Percentiles rank a stretch among this genome's conserved stretches.
These are phyloP conservation scores for Globisporangium ultimum DNA, from an alignment of 352 stramenopile species.

Conservation along the genomic window DNA sequence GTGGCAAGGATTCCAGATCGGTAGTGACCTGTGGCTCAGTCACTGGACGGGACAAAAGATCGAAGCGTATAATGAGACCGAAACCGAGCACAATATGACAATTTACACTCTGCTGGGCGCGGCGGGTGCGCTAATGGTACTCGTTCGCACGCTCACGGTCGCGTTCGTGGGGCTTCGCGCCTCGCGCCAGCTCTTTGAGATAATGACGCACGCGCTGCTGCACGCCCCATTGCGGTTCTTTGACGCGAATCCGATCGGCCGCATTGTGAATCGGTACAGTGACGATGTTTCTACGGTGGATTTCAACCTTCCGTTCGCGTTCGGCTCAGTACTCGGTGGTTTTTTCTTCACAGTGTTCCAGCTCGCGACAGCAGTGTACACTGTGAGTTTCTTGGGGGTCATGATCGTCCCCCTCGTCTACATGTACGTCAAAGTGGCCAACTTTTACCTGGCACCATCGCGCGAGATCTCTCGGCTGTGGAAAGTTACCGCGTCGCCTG, in stretches of 20 bases:
- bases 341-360: conserved; percentile 54
- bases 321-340: conserved; percentile 29
- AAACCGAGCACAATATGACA: conserved; percentile 15
- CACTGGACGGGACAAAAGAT: conserved; percentile 13
- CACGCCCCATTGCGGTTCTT: conserved; percentile 85
- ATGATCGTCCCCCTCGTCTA: conserved; percentile 57
- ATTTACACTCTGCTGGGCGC: conserved; percentile 22
- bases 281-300: conserved; percentile 87
- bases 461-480: conserved; percentile 29
- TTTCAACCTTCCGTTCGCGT: conserved; percentile 33
- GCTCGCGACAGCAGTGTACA: conserved; percentile 56
- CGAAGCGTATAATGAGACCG: not conserved
- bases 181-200: conserved; percentile 60
- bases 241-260: conserved; percentile 80
- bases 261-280: conserved; percentile 85
- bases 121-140: conserved; percentile 20
- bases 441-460: conserved; percentile 27
- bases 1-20: conserved; percentile 20
- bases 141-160: conserved; percentile 21
- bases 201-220: conserved; percentile 68
- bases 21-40: conserved; percentile 23
- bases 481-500: conserved; percentile 28
- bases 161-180: conserved; percentile 20
- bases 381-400: conserved; percentile 60
- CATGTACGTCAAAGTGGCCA: no score